Conservation (phyloP, 2,329 filamentous ascomycete genomes). For the Akanthomyces muscarius region DNA sequence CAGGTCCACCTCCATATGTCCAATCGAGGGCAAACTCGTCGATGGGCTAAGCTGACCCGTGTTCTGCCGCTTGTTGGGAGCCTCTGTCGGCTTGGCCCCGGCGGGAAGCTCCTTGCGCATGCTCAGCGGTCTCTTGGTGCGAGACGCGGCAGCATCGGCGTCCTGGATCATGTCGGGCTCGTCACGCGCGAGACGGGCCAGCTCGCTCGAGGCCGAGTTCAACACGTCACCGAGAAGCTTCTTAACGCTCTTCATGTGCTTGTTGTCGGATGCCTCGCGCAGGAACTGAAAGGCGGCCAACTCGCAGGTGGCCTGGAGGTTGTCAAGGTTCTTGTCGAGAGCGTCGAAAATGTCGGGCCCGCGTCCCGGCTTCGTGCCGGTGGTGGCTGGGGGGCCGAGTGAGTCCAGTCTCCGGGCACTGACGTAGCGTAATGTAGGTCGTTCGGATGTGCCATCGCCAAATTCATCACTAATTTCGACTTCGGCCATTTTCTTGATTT, state of each 20-base stretch:
- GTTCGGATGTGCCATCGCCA: constrained; percentile 31
- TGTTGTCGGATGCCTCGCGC: constrained; percentile 79
- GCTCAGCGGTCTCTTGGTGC: constrained; percentile 50
- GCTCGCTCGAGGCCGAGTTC: constrained; percentile 56
- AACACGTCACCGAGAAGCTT: constrained; percentile 61
- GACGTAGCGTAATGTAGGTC: constrained; percentile 33
- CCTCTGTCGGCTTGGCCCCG: constrained; percentile 26
- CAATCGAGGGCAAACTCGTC: constrained; percentile 1
- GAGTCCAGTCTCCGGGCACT: constrained; percentile 34
- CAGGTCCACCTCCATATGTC: constrained; percentile 15
- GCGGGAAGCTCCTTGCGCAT: constrained; percentile 45
- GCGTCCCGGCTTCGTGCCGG: constrained; percentile 19
- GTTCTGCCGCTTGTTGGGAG: constrained; percentile 24
- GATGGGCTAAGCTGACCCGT: not conserved
- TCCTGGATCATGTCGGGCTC: constrained; percentile 43
- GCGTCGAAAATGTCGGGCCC: constrained; percentile 60
- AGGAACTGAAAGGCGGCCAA: constrained; percentile 84
- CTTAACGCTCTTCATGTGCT: constrained; percentile 68
- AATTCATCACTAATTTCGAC: constrained; percentile 53
- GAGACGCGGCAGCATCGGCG: constrained; percentile 38
- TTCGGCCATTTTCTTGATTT: constrained; percentile 58
- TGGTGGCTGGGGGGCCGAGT: constrained; percentile 20
- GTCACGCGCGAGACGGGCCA: constrained; percentile 52
- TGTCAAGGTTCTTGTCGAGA: constrained; percentile 74
- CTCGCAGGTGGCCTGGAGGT: constrained; percentile 77